Conservation (phyloP, 1,139 yeast genomes). For the Yamadazyma epiphylla region DNA sequence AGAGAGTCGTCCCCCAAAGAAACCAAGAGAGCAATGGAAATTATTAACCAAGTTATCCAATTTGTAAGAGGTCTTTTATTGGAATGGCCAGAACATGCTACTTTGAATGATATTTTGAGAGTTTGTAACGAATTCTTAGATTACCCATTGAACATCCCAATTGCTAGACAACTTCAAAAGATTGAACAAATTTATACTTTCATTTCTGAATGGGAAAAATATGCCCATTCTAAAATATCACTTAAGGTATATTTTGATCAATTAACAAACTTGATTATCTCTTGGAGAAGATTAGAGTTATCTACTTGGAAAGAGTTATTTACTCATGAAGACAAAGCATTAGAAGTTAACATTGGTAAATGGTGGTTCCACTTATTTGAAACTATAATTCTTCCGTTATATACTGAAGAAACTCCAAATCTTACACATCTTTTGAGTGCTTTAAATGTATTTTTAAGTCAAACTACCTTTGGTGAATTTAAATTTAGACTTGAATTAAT, state of each 20-base stretch:
- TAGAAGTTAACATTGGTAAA: conserved; percentile 56
- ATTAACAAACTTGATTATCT: conserved; percentile 66
- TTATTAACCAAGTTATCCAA: conserved; percentile 47
- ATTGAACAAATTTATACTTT: conserved; percentile 82
- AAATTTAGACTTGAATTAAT: conserved; percentile 53
- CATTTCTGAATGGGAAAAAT: conserved; percentile 90
- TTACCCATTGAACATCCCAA: conserved; percentile 64
- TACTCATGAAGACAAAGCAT: conserved; percentile 54
- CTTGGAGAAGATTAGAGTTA: conserved; percentile 88
- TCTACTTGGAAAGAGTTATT: conserved; percentile 82
- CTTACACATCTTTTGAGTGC: conserved; percentile 55
- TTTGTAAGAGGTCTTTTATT: conserved; percentile 47
- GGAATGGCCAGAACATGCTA: conserved; percentile 96
- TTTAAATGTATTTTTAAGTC: conserved; percentile 70
- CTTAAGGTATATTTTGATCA: conserved; percentile 52
- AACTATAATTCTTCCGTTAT: conserved; percentile 53
- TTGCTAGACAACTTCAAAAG: conserved; percentile 75
- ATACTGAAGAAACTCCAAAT: conserved; percentile 19
- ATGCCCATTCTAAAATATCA: conserved; percentile 78
- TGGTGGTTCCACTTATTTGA: conserved; percentile 96
- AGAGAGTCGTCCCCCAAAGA: conserved; percentile 61
- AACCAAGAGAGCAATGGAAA: conserved; percentile 52
- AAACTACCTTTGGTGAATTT: conserved; percentile 75
- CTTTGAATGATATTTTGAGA: conserved; percentile 62
- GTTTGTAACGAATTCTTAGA: conserved; percentile 66